Evolutionary conservation across 352 stramenopile species (phyloP).

Genomic region (Phytophthora ramorum): DNA sequence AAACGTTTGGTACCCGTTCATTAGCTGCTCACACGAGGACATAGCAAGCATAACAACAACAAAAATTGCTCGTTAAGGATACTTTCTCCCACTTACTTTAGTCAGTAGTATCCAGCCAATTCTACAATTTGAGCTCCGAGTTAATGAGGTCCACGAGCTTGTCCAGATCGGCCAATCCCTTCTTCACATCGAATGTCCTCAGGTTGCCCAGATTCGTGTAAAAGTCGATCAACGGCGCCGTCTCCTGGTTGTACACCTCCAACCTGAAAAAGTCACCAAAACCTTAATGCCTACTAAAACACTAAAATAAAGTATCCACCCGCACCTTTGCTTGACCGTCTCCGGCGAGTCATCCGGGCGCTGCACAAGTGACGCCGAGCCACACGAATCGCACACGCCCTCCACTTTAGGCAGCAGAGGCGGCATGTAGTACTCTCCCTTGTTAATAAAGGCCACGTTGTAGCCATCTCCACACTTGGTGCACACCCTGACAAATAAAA

Average conservation of each 20-base stretch:
- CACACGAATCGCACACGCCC: slow-evolving; percentile 83
- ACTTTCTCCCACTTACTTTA: slow-evolving; percentile 2
- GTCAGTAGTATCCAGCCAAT: neutral
- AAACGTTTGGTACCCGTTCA: slow-evolving; percentile 31
- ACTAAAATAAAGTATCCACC: neutral
- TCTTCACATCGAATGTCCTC: slow-evolving; percentile 88
- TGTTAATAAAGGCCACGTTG: slow-evolving; percentile 90
- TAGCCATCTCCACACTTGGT: slow-evolving; percentile 85
- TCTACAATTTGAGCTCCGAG: slow-evolving; percentile 59
- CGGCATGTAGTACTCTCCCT: slow-evolving; percentile 91
- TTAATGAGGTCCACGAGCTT: slow-evolving; percentile 81
- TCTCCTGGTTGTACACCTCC: slow-evolving; percentile 91
- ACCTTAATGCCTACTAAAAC: too few species aligned
- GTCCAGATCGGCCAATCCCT: slow-evolving; percentile 81
- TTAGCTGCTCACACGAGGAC: slow-evolving; percentile 12
- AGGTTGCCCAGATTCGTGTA: slow-evolving; percentile 84
- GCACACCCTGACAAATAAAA: slow-evolving; percentile 60
- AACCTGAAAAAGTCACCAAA: slow-evolving; percentile 48
- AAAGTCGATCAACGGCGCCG: slow-evolving; percentile 86
- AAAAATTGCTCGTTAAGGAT: slow-evolving; percentile 4
- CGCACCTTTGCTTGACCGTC: slow-evolving; percentile 77
- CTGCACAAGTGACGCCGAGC: slow-evolving; percentile 74
- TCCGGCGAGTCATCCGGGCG: slow-evolving; percentile 84
- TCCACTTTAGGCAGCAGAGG: slow-evolving; percentile 88
- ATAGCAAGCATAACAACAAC: slow-evolving; percentile 25